Base-by-base conservation (phyloP, 768 basidiomycete genomes). In the Strobilomyces dryophilus region DNA sequence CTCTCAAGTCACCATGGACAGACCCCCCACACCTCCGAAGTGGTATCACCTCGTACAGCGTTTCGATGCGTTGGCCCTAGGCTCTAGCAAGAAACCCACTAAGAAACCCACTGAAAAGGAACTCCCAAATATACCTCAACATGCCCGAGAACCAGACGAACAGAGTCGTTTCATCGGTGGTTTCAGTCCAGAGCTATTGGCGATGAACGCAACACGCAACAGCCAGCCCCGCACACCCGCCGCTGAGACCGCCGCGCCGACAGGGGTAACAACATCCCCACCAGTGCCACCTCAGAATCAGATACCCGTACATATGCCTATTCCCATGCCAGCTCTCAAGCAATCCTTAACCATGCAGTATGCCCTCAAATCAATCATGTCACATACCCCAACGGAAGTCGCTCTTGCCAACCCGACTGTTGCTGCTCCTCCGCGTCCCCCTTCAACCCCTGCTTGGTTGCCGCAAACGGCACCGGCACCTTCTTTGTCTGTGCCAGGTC, bases 91-190 rank as follows among this genome's bases (percentile, higher is more conserved):
- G 27, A 46, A 56, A 45, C 44, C 55, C n/a, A n/a, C n/a, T n/a
- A n/a, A n/a, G n/a, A n/a, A n/a, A n/a, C n/a, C n/a, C n/a, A n/a
- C 26, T 12, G 48, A 48, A 36, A 61, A 61, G 55, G 54, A 39
- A 10, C 62, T 57, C 39, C 61, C 60, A 18, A 49, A 56, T n/a
- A n/a, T 4, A 0, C 55, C 57, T 26, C 5, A 2, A 8, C 35
- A 20, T 8, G 9, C 11, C 24, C 0, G 2, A n/a, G 37, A 18
- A 8, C 44, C 27, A 29, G 8, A 18, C 14, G 24, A 12, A 24
- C 36, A 46, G 20, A 36, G 1, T 42, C 54, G 56, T 27, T 83
- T 84, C 58, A 64, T 82, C 31, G 81, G 80, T 17, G 81, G 82
- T 29, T 84, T 84, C 60, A 54, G 18, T 41, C 69, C 59, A 2